phyloP scores from a whole-genome alignment of 2,329 filamentous ascomycete species.

The Chrysosporium keratinophilum region DNA sequence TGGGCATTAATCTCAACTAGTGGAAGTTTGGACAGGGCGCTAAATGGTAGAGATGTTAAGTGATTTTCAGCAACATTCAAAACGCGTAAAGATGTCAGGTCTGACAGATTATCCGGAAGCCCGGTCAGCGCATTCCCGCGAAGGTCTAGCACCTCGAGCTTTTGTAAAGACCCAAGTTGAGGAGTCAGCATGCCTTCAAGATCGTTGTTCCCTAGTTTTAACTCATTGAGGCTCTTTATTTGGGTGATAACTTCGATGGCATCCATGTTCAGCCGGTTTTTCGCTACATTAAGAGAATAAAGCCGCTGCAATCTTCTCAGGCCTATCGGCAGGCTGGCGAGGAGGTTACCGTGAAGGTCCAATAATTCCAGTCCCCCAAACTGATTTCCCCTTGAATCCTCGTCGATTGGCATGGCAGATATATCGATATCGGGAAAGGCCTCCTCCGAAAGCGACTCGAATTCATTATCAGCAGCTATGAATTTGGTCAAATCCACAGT shows the following conservation, averaged over 20 bases:
- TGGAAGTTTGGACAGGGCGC: slow-evolving; percentile 55
- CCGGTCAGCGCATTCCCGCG: slow-evolving; percentile 67
- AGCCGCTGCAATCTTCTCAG: slow-evolving; percentile 62
- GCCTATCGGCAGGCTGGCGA: slow-evolving; percentile 63
- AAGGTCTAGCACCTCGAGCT: slow-evolving; percentile 71
- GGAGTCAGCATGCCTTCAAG: slow-evolving; percentile 58
- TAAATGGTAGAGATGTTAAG: slow-evolving; percentile 60
- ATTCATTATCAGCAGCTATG: slow-evolving; percentile 79
- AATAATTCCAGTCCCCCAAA: slow-evolving; percentile 73
- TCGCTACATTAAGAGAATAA: slow-evolving; percentile 72
- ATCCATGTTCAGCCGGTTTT: slow-evolving; percentile 64
- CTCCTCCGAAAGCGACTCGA: slow-evolving; percentile 60
- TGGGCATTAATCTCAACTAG: slow-evolving; percentile 62
- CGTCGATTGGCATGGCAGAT: slow-evolving; percentile 50
- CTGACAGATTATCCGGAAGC: slow-evolving; percentile 57
- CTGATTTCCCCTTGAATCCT: slow-evolving; percentile 59
- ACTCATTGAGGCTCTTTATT: slow-evolving; percentile 60
- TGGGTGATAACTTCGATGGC: slow-evolving; percentile 64
- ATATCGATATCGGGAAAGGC: slow-evolving; percentile 65
- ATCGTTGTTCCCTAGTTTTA: slow-evolving; percentile 70
- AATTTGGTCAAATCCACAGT: slow-evolving; percentile 77
- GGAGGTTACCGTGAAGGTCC: slow-evolving; percentile 75
- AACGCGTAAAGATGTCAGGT: slow-evolving; percentile 58
- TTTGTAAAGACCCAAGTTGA: slow-evolving; percentile 52
- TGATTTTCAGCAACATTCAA: slow-evolving; percentile 74